Conservation (phyloP, 164 flowering plant genomes). For the Platanus orientalis region DNA sequence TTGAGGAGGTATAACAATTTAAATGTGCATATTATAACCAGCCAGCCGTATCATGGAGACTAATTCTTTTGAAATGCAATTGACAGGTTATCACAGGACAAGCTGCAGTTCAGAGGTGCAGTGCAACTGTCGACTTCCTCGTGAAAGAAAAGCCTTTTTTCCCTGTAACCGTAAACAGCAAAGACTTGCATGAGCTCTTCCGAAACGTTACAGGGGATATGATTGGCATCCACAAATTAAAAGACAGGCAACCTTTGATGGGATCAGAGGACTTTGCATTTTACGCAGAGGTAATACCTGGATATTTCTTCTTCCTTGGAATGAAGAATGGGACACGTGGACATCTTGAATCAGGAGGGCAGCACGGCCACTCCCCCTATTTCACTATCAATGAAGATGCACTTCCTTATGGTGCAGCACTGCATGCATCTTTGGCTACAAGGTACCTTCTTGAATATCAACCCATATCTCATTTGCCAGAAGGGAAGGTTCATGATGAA, state of each 20-base stretch:
- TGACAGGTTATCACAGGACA: constrained; percentile 45
- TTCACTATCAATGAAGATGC: constrained; percentile 57
- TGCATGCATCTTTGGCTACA: constrained; percentile 69
- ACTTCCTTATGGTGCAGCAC: constrained; percentile 71
- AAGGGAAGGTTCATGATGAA: constrained; percentile 11
- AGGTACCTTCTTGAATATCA: constrained; percentile 32
- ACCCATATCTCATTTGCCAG: neutral
- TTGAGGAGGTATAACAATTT: constrained; percentile 34
- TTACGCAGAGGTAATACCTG: constrained; percentile 42
- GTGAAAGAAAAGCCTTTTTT: constrained; percentile 19
- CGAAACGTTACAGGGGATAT: constrained; percentile 31
- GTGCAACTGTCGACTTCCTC: constrained; percentile 40
- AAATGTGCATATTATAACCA: neutral
- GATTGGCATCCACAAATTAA: constrained; percentile 30
- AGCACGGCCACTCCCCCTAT: constrained; percentile 55
- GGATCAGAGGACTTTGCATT: constrained; percentile 57
- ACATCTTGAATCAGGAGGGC: constrained; percentile 13
- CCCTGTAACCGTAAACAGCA: constrained; percentile 42
- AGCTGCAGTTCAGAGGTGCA: constrained; percentile 58
- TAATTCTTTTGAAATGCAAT: neutral
- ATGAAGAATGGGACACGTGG: constrained; percentile 41
- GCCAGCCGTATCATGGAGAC: neutral
- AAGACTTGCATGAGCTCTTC: constrained; percentile 35
- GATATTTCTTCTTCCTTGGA: constrained; percentile 43
- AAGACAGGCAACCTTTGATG: constrained; percentile 35